phyloP scores from a whole-genome alignment of 1,284 basidiomycete species.

The Meripilus lineatus region DNA sequence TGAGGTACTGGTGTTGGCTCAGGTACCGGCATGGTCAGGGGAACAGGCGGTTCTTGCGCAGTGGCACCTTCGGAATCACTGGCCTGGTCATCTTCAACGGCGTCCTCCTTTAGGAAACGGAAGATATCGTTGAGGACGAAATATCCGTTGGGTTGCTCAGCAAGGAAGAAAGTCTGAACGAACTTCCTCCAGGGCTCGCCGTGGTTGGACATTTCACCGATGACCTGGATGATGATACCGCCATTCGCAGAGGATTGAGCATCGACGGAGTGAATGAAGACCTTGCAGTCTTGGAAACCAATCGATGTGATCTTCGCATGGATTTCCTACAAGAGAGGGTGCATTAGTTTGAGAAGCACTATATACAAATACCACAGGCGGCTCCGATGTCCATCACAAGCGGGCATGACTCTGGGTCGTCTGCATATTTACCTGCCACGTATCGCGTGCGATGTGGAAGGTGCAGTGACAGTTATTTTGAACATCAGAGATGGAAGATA shows the following conservation, averaged over 20 bases:
- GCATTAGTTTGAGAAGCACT: constrained; percentile 8
- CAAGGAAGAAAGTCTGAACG: constrained; percentile 99
- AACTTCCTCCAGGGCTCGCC: constrained; percentile 95
- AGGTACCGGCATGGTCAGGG: constrained; percentile 16
- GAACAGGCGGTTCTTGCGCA: constrained; percentile 19
- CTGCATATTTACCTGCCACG: too few relatives aligned
- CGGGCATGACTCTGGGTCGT: too few relatives aligned
- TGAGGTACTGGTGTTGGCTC: too few relatives aligned
- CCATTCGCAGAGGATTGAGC: constrained; percentile 91
- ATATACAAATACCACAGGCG: background rate
- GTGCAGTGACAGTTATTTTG: too few relatives aligned
- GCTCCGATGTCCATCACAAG: too few relatives aligned
- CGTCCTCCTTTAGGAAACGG: constrained; percentile 96
- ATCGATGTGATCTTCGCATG: constrained; percentile 94
- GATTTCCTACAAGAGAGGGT: constrained; percentile 74
- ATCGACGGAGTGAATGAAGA: constrained; percentile 94
- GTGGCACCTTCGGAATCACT: constrained; percentile 34
- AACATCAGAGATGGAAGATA: background rate
- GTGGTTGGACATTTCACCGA: constrained; percentile 96
- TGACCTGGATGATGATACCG: constrained; percentile 98
- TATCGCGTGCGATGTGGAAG: too few relatives aligned
- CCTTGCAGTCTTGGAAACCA: constrained; percentile 95
- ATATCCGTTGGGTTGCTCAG: constrained; percentile 98
- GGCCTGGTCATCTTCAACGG: constrained; percentile 72
- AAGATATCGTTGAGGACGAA: constrained; percentile 99